phyloP scores from a whole-genome alignment of 2,329 filamentous ascomycete species.

The Pyrenochaeta sp. region DNA sequence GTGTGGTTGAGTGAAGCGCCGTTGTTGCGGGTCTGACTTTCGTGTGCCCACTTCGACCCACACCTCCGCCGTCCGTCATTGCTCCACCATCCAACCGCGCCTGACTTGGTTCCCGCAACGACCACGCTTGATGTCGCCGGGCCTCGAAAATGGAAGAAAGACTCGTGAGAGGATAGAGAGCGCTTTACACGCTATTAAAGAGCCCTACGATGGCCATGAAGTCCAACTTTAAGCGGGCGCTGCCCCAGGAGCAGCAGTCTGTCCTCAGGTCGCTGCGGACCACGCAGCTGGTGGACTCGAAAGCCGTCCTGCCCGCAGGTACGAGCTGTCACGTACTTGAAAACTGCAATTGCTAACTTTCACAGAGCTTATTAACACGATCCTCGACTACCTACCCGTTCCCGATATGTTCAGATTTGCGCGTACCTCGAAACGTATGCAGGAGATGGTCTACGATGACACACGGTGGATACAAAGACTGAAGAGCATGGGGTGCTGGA shows the following conservation, averaged over 20 bases:
- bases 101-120: not conserved
- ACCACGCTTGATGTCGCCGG: slow-evolving; percentile 3
- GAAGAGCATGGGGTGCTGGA: slow-evolving; percentile 89
- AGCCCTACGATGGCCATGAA: slow-evolving; percentile 46
- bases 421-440: slow-evolving; percentile 82
- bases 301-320: slow-evolving; percentile 85
- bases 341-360: slow-evolving; percentile 6
- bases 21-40: not conserved
- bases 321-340: slow-evolving; percentile 33
- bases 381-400: slow-evolving; percentile 89
- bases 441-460: slow-evolving; percentile 99
- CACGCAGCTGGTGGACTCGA: slow-evolving; percentile 80
- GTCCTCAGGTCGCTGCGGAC: slow-evolving; percentile 80
- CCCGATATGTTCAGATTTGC: slow-evolving; percentile 87
- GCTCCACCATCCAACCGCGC: slow-evolving; percentile 4
- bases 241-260: slow-evolving; percentile 46
- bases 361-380: slow-evolving; percentile 82
- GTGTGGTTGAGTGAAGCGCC: not conserved
- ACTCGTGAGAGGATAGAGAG: slow-evolving; percentile 1
- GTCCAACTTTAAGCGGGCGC: slow-evolving; percentile 60
- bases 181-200: not conserved
- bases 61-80: slow-evolving; percentile 2
- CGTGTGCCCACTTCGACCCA: not conserved
- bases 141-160: slow-evolving; percentile 15
- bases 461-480: slow-evolving; percentile 90